These are phyloP conservation scores for Suillus tomentosus DNA, from an alignment of 768 basidiomycete genomes.

Conservation along the genomic window DNA sequence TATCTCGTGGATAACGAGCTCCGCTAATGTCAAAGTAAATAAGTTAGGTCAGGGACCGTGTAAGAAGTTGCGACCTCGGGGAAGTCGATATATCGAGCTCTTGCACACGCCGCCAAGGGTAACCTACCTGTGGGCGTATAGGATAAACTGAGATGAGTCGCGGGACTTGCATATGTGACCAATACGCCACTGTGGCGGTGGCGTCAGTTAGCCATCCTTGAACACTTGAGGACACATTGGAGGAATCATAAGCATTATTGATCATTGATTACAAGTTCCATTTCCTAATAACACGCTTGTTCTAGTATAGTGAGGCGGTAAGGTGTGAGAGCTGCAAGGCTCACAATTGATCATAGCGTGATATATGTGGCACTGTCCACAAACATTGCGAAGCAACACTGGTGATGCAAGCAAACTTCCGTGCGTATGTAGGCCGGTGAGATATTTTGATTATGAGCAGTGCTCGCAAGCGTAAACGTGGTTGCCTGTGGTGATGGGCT, in stretches of 20 bases:
- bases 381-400: neutral
- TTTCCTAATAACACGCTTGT: neutral
- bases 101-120: neutral
- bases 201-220: neutral
- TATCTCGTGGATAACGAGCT: conserved; percentile 1
- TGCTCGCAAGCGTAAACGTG: neutral
- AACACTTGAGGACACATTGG: neutral
- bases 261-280: neutral
- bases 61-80: neutral
- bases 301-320: neutral
- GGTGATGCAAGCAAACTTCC: neutral
- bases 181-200: conserved; percentile 4
- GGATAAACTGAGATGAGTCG: neutral
- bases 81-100: neutral
- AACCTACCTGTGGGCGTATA: neutral
- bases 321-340: conserved; percentile 1
- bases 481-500: conserved; percentile 1
- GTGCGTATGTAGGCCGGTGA: neutral
- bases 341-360: neutral
- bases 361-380: neutral
- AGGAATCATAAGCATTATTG: neutral
- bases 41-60: neutral
- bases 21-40: neutral
- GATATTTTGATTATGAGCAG: neutral
- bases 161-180: neutral